Conservation (phyloP, 106 monocot species). For the Platanthera zijinensis region DNA sequence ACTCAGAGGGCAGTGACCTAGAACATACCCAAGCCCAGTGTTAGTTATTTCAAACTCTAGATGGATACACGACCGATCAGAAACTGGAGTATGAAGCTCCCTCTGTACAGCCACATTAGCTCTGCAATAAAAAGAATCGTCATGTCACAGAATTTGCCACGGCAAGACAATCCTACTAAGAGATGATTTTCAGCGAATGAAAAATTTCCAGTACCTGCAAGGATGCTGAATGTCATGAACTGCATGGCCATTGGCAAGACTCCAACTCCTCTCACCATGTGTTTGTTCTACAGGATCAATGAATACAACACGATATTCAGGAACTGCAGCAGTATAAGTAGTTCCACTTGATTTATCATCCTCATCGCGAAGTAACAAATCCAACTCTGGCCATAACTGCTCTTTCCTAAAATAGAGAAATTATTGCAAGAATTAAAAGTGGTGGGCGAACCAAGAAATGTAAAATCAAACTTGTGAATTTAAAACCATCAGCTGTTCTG, state of each 20-base stretch:
- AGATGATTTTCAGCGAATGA: not conserved
- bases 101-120: slow-evolving; percentile 68
- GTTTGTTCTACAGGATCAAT: slow-evolving; percentile 27
- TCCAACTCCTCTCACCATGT: slow-evolving; percentile 49
- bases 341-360: slow-evolving; percentile 39
- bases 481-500: not conserved
- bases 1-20: not conserved
- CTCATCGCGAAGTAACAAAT: slow-evolving; percentile 66
- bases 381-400: slow-evolving; percentile 83
- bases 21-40: slow-evolving; percentile 68
- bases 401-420: slow-evolving; percentile 62
- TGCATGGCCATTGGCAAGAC: slow-evolving; percentile 68
- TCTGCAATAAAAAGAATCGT: slow-evolving; percentile 18
- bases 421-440: not conserved
- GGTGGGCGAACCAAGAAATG: not conserved
- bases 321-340: slow-evolving; percentile 75
- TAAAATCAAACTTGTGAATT: not conserved
- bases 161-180: not conserved
- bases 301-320: slow-evolving; percentile 78
- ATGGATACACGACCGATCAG: slow-evolving; percentile 95
- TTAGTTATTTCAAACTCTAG: slow-evolving; percentile 86
- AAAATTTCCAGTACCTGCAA: slow-evolving; percentile 39
- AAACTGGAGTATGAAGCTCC: slow-evolving; percentile 82
- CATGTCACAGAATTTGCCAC: not conserved
- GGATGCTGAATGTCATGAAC: slow-evolving; percentile 81